Percentiles rank a stretch among this genome's conserved stretches.
phyloP scores from a whole-genome alignment of 2,329 filamentous ascomycete genomes.

The Phialophora verrucosa region DNA sequence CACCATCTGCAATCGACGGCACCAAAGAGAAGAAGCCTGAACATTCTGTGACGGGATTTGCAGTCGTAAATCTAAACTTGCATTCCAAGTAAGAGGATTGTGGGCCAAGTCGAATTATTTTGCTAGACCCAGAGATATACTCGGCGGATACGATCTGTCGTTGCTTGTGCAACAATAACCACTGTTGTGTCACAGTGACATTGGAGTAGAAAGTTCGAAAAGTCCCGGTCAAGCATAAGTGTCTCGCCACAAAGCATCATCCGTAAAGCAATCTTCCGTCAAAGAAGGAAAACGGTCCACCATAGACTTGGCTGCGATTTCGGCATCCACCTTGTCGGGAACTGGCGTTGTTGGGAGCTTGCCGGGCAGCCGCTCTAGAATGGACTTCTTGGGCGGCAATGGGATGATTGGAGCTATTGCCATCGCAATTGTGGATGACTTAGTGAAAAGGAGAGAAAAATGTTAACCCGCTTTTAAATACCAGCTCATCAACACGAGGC shows the following conservation, averaged over 20 bases:
- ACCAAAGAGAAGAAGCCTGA: slow-evolving; percentile 13
- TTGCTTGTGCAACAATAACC: slow-evolving; percentile 20
- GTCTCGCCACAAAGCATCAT: slow-evolving; percentile 38
- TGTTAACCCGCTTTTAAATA: too few relatives aligned
- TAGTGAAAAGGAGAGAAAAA: too few relatives aligned
- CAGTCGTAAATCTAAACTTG: slow-evolving; percentile 7
- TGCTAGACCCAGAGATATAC: neutral
- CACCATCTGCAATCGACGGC: slow-evolving; percentile 19
- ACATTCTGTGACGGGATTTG: slow-evolving; percentile 1
- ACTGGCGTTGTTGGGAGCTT: neutral
- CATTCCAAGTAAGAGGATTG: neutral
- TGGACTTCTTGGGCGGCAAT: neutral
- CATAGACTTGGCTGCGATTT: neutral
- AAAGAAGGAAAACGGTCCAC: neutral
- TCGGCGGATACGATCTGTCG: neutral
- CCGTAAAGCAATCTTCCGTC: neutral
- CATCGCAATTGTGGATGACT: too few relatives aligned
- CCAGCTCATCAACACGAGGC: too few relatives aligned
- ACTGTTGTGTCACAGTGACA: slow-evolving; percentile 28
- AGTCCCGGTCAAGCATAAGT: slow-evolving; percentile 38
- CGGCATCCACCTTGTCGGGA: neutral
- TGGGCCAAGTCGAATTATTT: neutral
- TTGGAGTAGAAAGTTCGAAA: slow-evolving; percentile 37
- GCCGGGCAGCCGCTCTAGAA: neutral
- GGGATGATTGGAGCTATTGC: too few relatives aligned